Evolutionary conservation across 129 eudicot genomes (phyloP), one percentile per base, ranked within the genome.

Genomic region (Artemisia annua): DNA sequence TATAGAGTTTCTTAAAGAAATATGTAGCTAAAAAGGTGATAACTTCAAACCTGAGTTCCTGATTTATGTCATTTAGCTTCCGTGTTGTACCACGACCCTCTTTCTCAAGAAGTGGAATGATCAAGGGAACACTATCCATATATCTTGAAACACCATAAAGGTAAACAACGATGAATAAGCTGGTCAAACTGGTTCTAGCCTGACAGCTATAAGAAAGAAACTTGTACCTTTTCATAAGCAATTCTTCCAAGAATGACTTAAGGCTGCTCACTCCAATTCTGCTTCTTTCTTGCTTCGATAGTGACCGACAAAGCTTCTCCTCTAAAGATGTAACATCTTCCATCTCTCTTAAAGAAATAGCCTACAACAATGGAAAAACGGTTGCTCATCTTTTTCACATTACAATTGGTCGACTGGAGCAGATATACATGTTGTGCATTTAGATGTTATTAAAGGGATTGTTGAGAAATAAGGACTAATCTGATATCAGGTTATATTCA

Each of bases 231-330:
- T 82, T 88, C 82, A 69, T 88, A 71, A 94, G 80, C 81, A 89
- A 78, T 71, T 90, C 93, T 85, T 94, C 98, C 76, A 94, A 69
- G 88, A 94, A 90, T 52, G 63, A 69, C 83, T 89, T 90, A 63
- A 94, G 97, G 77, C 96, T 88, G 85, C 97, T 94, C 66, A 94
- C 89, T 63, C 98, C 98, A 77, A 94, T 87, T 66, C 98, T 81
- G 84, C 89, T 94, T 85, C 88, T 87, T 86, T 94, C 98, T 86
- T 90, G 90, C 69, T 86, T 81, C 60, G 93, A 82, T 63, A 94
- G 85, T 22, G 87, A 50, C 78, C 98, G 76, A 56, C 96, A 89
- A 80, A 94, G 79, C 83, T 94, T 94, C 74, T 94, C 97, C 89
- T 94, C 98, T 73, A 94, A 80, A 48, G 96, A 86, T 67, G 96